These are phyloP conservation scores for Fennellomyces sp. DNA, from an alignment of 371 early-diverging fungal species.

Conservation along the genomic window DNA sequence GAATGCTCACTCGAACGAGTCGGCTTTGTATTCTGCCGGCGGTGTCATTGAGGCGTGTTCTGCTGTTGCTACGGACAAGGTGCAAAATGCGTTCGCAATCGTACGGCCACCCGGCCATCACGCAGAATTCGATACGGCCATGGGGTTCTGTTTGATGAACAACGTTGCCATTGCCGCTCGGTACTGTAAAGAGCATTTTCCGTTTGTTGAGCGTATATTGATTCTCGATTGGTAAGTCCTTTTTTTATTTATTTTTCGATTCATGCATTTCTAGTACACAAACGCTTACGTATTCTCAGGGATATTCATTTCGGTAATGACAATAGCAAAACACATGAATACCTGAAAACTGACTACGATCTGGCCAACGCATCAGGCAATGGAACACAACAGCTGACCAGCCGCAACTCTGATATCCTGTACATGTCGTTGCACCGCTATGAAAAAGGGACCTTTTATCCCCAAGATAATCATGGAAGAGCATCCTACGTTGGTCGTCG, in stretches of 20 bases:
- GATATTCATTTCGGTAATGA: conserved; percentile 87
- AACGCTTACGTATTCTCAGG: conserved; percentile 56
- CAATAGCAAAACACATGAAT: not conserved
- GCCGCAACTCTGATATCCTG: conserved; percentile 74
- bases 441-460: conserved; percentile 82
- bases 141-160: conserved; percentile 91
- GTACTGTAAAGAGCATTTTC: conserved; percentile 41
- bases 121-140: conserved; percentile 70
- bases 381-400: conserved; percentile 86
- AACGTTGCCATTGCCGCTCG: conserved; percentile 85
- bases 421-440: conserved; percentile 88
- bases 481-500: conserved; percentile 63
- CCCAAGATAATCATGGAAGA: conserved; percentile 58
- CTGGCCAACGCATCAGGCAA: conserved; percentile 63
- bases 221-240: conserved; percentile 83
- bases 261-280: not conserved
- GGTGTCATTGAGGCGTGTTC: conserved; percentile 75
- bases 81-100: conserved; percentile 84
- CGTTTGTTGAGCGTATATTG: conserved; percentile 59
- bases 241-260: not conserved
- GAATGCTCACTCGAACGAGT: conserved; percentile 63
- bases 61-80: conserved; percentile 63
- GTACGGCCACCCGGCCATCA: conserved; percentile 93
- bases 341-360: not conserved
- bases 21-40: conserved; percentile 72